phyloP scores from a whole-genome alignment of 2,329 filamentous ascomycete species.

The Nakataea oryzae region DNA sequence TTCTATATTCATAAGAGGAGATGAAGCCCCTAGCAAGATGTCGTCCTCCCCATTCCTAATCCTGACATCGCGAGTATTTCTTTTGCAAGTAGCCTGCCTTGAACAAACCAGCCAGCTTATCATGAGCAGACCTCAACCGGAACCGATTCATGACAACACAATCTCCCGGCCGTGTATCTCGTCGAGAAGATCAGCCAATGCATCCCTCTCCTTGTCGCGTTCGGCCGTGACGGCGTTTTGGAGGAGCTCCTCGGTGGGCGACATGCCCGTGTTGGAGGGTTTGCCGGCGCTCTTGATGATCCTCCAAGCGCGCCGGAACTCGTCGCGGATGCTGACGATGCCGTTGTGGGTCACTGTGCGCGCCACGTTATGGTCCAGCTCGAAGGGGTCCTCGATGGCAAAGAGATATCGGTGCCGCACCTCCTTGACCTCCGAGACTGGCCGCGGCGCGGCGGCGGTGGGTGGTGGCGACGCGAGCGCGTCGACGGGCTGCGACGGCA shows the following conservation, averaged over 20 bases:
- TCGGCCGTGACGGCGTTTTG: constrained; percentile 33
- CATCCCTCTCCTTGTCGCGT: constrained; percentile 20
- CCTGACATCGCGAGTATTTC: neutral
- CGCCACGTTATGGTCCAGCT: constrained; percentile 79
- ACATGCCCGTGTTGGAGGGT: constrained; percentile 9
- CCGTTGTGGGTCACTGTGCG: constrained; percentile 76
- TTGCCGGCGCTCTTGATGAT: constrained; percentile 50
- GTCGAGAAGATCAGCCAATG: constrained; percentile 25
- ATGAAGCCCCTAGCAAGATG: neutral
- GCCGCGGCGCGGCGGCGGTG: constrained; percentile 7
- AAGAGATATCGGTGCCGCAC: constrained; percentile 74
- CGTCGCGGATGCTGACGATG: constrained; percentile 71
- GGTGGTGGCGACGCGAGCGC: constrained; percentile 3
- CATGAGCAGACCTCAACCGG: neutral
- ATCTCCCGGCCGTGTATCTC: constrained; percentile 25
- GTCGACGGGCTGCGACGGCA: neutral
- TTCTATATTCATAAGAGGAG: neutral
- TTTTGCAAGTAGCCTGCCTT: neutral
- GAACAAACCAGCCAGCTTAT: neutral
- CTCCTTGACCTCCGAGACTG: constrained; percentile 44
- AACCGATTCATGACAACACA: neutral
- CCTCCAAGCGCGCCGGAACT: constrained; percentile 71
- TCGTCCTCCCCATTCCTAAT: neutral
- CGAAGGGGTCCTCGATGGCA: constrained; percentile 87
- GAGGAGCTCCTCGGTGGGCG: constrained; percentile 36